Evolutionary conservation across 2,329 filamentous ascomycete genomes (phyloP), one percentile per base, ranked within the genome.

Genomic region (Domatiomyces globalis): DNA sequence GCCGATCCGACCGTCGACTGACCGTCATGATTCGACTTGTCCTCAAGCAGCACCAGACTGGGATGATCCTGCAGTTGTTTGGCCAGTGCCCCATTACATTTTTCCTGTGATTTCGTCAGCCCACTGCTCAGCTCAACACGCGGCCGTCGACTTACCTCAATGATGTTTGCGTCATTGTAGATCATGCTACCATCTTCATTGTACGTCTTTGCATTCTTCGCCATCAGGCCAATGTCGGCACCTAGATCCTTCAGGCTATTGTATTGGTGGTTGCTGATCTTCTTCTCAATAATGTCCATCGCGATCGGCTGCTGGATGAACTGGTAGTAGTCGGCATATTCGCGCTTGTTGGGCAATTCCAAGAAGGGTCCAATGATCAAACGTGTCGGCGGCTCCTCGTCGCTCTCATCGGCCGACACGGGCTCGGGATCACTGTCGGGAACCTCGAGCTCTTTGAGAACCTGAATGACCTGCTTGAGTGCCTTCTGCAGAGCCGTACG

Each of bases 241-340:
- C 81, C 78, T 75, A 98, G 80, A 60, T 89, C 86, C 63, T 79
- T 81, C 54, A 95, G 70, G 62, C 78, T 84, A 60, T 79, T 80
- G 68, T 98, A 98, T 64, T 95, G 87, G 63, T 94, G 87, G 69
- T 87, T 90, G 73, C 95, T 95, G 71, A 98, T 95, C 74, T 87
- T 90, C 65, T 84, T 86, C 65, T 87, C 81, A 63, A 98, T 95
- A 66, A 88, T 83, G 61, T 95, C 92, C 85, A 96, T 95, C 64
- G 86, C 90, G 63, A 98, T 95, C 0, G 92, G 92, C 50, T 83
- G 84, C 64, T 84, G 80, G 66, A 98, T 98, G 67, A 95, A 81
- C 65, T 90, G 72, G 66, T 95, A 98, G 72, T 98, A 98, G 65
- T 96, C 89, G 22, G 87, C 85, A 64, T 94, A 98, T 54, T 90